A percentile compares a stretch with the other conserved stretches of the same genome.
phyloP scores from a whole-genome alignment of 306 rosid genomes.

The Crataegus laevigata region DNA sequence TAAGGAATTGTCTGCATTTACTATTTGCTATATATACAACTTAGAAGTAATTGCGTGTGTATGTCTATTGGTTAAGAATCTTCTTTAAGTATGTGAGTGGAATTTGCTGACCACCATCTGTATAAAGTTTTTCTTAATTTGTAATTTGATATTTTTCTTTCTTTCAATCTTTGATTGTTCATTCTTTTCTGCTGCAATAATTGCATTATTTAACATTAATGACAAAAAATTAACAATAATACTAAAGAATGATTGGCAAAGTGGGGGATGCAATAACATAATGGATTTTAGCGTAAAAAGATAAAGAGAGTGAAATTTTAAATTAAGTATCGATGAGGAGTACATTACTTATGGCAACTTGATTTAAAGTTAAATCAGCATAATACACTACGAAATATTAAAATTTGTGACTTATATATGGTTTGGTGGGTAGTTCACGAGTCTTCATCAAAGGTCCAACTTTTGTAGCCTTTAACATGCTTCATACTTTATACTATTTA shows the following conservation, averaged over 20 bases:
- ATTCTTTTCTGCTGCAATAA: neutral
- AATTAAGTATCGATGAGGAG: too few species aligned
- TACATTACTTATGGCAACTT: too few species aligned
- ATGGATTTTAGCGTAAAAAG: neutral
- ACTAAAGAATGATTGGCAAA: neutral
- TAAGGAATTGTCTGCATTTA: neutral
- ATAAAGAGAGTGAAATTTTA: rapidly evolving
- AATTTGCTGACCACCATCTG: neutral
- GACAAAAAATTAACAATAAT: neutral
- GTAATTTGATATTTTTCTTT: neutral
- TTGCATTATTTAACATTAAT: neutral
- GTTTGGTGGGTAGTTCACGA: conserved; percentile 28
- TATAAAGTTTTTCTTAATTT: neutral
- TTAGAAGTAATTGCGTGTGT: neutral
- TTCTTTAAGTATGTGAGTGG: neutral
- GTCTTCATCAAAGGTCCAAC: conserved; percentile 17
- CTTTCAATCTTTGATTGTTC: neutral
- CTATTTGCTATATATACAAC: neutral
- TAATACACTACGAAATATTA: neutral
- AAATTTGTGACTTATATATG: conserved; percentile 11
- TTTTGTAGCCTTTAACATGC: neutral
- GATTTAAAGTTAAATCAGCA: rapidly evolving
- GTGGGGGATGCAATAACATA: too few species aligned
- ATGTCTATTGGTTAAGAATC: neutral
- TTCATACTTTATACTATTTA: neutral